Base-by-base conservation (phyloP, 2,329 filamentous ascomycete genomes). In the Alternaria postmessia region DNA sequence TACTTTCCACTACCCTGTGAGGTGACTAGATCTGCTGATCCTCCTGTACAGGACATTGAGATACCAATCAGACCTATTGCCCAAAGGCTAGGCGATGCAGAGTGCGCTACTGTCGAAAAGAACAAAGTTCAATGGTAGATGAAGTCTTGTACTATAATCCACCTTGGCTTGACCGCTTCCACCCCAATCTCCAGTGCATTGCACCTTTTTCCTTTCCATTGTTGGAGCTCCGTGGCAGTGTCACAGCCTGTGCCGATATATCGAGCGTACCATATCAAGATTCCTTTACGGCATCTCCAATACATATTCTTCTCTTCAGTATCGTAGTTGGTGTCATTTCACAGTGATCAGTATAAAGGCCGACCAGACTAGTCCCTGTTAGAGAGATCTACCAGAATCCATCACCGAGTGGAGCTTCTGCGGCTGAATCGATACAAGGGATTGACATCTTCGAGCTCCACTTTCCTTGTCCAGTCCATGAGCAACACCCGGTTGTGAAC, bases 21-120 rank as follows among this genome's bases (percentile, higher is more conserved):
- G 11, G 14, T 39, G 22, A 28, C 57, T 56, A 56, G 32, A 16
- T 22, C 9, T 44, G 57, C 46, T 38, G 57, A 59, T 56, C 57
- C 30, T 36, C 39, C 36, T 34, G 20, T 20, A 26, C 32, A 56
- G 49, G 14, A n/a, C 39, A 32, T 46, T 46, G 57, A 51, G 7
- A 46, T 56, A 12, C 51, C 55, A 47, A 58, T 54, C 42, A 48
- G 26, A 8, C 20, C 32, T 14, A 24, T 38, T 36, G 22, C 20
- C 30, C 20, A 38, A 20, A 49, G 14, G 14, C 8, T 49, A 32
- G 46, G 46, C 16, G 7, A 8, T 49, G 32, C 22, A 38, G 14
- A 16, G 30, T 49, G 24, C 20, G 32, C 46, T 26, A 49, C 32
- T 16, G 2, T 36, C 46, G 7, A 38, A 49, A 24, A 49, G 46